Percentiles rank a stretch among this genome's conserved stretches.
Conservation (phyloP, 2,329 filamentous ascomycete genomes). For the Chaetomiaceae sp. region DNA sequence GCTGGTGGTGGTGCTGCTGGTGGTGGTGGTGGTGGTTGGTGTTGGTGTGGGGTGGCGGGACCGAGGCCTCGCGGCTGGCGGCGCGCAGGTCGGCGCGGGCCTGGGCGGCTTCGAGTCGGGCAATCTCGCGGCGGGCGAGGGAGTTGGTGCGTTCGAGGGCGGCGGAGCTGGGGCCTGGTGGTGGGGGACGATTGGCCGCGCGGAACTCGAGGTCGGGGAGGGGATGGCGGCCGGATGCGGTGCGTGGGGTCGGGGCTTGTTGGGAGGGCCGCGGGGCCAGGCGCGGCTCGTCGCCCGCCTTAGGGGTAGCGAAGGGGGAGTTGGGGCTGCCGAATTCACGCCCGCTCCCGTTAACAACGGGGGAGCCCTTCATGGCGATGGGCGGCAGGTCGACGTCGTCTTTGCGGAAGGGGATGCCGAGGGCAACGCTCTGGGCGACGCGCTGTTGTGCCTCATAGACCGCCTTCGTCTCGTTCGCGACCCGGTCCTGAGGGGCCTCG, state of each 20-base stretch:
- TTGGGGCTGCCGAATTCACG: no score
- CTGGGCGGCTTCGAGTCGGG: conserved; percentile 45
- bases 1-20: not conserved
- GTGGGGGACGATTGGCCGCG: conserved; percentile 28
- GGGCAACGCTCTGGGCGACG: conserved; percentile 17
- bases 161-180: conserved; percentile 24
- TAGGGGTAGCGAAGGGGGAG: conserved; percentile 1
- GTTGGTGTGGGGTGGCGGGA: conserved; percentile 20
- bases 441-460: conserved; percentile 42
- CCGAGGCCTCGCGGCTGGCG: conserved; percentile 32
- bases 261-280: no score
- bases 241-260: not conserved
- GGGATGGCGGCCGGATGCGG: conserved; percentile 24
- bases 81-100: conserved; percentile 45
- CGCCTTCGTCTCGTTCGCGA: conserved; percentile 46
- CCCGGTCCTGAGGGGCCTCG: conserved; percentile 43
- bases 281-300: conserved; percentile 9
- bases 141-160: conserved; percentile 42
- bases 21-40: conserved; percentile 19
- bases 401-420: conserved; percentile 17
- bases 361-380: conserved; percentile 16
- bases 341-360: conserved; percentile 12
- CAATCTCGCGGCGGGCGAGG: conserved; percentile 47
- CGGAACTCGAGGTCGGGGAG: conserved; percentile 33
- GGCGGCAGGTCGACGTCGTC: conserved; percentile 12